phyloP scores from a whole-genome alignment of 139 green algal genomes.

The Pleodorina starrii region DNA sequence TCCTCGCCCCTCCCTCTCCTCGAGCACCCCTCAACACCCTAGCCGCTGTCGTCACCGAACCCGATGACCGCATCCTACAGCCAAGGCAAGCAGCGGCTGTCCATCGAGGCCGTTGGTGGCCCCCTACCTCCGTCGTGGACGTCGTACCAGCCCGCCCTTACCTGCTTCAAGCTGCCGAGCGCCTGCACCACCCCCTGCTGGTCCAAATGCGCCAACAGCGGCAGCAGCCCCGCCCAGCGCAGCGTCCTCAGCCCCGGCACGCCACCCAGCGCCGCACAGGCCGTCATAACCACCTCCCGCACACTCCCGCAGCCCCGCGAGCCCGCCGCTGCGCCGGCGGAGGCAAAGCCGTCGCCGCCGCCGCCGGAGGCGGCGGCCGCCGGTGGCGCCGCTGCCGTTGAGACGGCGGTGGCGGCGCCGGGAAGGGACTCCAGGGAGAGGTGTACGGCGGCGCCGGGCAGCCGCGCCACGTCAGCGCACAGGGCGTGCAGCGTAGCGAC shows the following conservation, averaged over 20 bases:
- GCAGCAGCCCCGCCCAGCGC: slow-evolving; percentile 12
- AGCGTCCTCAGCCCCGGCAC: slow-evolving; percentile 4
- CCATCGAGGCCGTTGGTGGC: too few species aligned
- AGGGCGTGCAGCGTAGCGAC: neutral
- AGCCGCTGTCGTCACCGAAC: too few species aligned
- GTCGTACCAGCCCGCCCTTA: too few species aligned
- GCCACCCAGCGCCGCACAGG: neutral
- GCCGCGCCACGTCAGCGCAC: neutral
- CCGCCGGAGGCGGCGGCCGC: neutral
- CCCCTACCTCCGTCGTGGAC: too few species aligned
- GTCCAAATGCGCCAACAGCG: slow-evolving; percentile 18
- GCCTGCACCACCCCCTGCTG: neutral
- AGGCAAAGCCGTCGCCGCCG: neutral
- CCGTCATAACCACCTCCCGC: slow-evolving; percentile 3
- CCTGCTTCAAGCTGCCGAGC: neutral
- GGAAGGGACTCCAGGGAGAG: slow-evolving; percentile 11
- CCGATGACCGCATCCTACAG: too few species aligned
- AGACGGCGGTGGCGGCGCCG: slow-evolving; percentile 3
- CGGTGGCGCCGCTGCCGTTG: neutral
- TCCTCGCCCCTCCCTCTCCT: too few species aligned
- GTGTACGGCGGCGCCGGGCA: neutral
- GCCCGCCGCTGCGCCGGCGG: neutral
- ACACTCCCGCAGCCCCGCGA: neutral
- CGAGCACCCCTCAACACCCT: too few species aligned
- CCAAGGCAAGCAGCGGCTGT: too few species aligned